Evolutionary conservation across 768 basidiomycete genomes (phyloP), one percentile per base, ranked within the genome.

Genomic region (Exidia glandulosa): DNA sequence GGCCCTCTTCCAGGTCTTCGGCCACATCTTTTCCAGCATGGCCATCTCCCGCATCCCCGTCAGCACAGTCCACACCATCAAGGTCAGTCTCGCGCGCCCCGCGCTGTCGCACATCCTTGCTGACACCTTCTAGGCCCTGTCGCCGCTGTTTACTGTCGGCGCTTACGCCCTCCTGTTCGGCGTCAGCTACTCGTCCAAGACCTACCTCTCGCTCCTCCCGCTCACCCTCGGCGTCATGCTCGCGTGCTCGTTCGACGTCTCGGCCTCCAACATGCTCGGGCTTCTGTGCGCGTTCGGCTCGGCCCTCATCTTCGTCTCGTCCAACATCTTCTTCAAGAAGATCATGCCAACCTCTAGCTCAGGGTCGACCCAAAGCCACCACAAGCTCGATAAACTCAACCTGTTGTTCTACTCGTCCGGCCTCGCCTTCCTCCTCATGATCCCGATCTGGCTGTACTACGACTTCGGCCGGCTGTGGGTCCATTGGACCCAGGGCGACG

Each of bases 261-360:
- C 91, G 1, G 85, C 85, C 2, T 94, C 93, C 55, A 94, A 93
- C 69, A 72, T 81, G 23, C 74, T 87, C 30, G 96, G 96, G 13
- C 74, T 99, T n/a, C 75, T 96, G 30, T 96, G 90, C 71, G 95
- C 96, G 2, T 94, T 99, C 68, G 95, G 95, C 16, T 96, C 94
- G 12, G 96, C 96, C 32, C 74, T 99, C 60, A 86, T 99, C 64
- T 98, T 99, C 70, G 96, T 99, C 63, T 88, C 88, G 65, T 94
- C 93, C 63, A 99, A 99, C 73, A 98, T 99, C 66, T 96, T 94
- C 72, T 97, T 95, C 81, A 99, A 99, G 75, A 98, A 95, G 77
- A 86, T 98, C 63, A 87, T 99, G 81, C 96, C 96, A 57, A 67
- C 74, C 3, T 74, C 76, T 25, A 73, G 75, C 32, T 60, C 67